Conservation (phyloP, 768 basidiomycete species). For the Rhodocollybia butyracea region DNA sequence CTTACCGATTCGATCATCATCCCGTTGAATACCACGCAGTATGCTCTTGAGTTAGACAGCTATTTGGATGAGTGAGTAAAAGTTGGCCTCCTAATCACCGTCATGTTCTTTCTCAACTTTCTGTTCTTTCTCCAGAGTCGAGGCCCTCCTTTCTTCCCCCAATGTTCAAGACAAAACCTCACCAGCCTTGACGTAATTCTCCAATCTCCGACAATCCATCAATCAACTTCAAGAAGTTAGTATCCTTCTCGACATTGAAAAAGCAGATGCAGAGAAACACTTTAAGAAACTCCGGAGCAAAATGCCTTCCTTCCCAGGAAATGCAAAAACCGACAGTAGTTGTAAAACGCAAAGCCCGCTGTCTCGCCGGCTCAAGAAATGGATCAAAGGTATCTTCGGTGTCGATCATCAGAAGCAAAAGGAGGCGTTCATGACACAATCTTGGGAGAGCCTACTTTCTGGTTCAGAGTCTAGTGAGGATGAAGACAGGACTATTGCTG, state of each 20-base stretch:
- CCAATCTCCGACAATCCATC: slow-evolving; percentile 44
- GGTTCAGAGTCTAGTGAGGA: slow-evolving; percentile 17
- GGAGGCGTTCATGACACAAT: slow-evolving; percentile 16
- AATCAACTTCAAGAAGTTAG: slow-evolving; percentile 47
- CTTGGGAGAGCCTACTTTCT: slow-evolving; percentile 32
- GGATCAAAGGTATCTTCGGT: slow-evolving; percentile 37
- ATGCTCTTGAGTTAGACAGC: slow-evolving; percentile 38
- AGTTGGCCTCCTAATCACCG: no score
- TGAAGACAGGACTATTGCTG: slow-evolving; percentile 1
- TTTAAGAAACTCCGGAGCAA: slow-evolving; percentile 45
- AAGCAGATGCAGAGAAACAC: slow-evolving; percentile 47
- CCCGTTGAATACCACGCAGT: slow-evolving; percentile 70
- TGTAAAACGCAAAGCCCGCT: slow-evolving; percentile 19
- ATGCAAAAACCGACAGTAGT: slow-evolving; percentile 10
- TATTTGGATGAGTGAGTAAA: slow-evolving; percentile 15
- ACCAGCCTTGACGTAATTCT: slow-evolving; percentile 31
- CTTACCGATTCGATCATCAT: slow-evolving; percentile 52
- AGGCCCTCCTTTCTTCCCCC: slow-evolving; percentile 2
- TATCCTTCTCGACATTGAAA: slow-evolving; percentile 55
- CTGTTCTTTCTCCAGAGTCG: slow-evolving; percentile 4
- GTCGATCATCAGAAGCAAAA: slow-evolving; percentile 20
- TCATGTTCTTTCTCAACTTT: neutral
- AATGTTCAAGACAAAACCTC: slow-evolving; percentile 8
- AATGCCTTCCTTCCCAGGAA: slow-evolving; percentile 25
- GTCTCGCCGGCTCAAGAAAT: slow-evolving; percentile 23